Percentiles rank a stretch among this genome's conserved stretches.
Evolutionary conservation across 1,284 basidiomycete genomes (phyloP).

Genomic region (Papiliotrema laurentii): DNA sequence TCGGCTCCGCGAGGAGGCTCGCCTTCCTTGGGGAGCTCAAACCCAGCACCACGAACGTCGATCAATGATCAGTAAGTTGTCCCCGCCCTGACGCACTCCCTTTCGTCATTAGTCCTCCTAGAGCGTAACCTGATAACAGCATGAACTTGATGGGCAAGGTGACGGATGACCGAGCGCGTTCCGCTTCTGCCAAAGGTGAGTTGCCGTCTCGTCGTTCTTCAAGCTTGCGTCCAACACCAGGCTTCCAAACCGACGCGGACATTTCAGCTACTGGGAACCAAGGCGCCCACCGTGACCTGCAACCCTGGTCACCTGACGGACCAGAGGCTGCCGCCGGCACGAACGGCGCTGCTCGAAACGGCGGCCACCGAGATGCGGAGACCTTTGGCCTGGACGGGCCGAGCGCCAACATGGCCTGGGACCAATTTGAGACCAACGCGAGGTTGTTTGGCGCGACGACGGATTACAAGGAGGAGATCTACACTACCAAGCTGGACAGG

Average conservation of each 20-base stretch:
- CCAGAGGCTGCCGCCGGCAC: conserved; percentile 25
- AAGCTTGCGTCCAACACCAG: conserved; percentile 46
- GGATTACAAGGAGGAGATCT: conserved; percentile 87
- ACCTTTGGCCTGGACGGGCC: conserved; percentile 35
- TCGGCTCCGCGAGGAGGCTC: conserved; percentile 15
- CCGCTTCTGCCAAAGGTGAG: conserved; percentile 12
- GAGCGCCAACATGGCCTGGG: conserved; percentile 58
- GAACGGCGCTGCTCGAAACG: conserved; percentile 16
- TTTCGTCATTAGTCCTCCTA: no score
- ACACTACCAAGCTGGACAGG: conserved; percentile 92
- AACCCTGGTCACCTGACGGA: conserved; percentile 64
- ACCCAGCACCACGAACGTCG: conserved; percentile 18
- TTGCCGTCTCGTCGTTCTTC: background rate
- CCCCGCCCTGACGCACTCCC: background rate
- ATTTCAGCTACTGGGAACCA: conserved; percentile 58
- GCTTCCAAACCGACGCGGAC: conserved; percentile 83
- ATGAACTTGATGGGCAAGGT: conserved; percentile 7
- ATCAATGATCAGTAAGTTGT: conserved; percentile 36
- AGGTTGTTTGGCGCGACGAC: conserved; percentile 87
- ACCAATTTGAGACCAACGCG: conserved; percentile 95
- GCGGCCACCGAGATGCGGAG: conserved; percentile 27
- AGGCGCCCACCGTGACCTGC: conserved; percentile 65
- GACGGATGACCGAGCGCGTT: conserved; percentile 1
- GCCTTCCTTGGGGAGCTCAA: conserved; percentile 12
- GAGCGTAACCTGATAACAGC: background rate